Percentiles rank a stretch among this genome's conserved stretches.
These are phyloP conservation scores for Xylaria sp. DNA, from an alignment of 495 filamentous ascomycete species.

Conservation along the genomic window DNA sequence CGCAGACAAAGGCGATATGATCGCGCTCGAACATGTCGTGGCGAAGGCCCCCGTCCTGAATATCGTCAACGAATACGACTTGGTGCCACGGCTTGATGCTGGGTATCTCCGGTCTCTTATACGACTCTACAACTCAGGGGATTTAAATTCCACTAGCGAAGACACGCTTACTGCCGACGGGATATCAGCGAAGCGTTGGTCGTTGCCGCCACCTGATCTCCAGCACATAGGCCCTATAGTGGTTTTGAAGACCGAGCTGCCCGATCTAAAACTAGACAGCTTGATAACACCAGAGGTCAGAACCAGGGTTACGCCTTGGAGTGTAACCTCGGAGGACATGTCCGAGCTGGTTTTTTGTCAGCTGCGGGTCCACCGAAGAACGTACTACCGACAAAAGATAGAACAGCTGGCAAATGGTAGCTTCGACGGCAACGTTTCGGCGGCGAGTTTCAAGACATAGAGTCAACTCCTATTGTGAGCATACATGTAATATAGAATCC, in stretches of 20 bases:
- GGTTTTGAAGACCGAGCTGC: slow-evolving; percentile 8
- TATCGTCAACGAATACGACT: slow-evolving; percentile 4
- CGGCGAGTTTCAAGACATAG: neutral
- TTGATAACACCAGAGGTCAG: neutral
- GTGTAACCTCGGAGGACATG: neutral
- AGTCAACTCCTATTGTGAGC: neutral
- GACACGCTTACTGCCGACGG: neutral
- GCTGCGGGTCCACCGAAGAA: neutral
- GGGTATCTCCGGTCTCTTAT: slow-evolving; percentile 3
- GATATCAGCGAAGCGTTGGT: neutral
- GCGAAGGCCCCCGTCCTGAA: neutral
- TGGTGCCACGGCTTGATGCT: neutral
- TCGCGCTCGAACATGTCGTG: neutral
- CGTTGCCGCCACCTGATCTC: neutral
- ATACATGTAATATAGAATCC: neutral
- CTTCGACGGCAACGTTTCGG: neutral
- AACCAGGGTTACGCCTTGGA: neutral
- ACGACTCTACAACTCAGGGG: neutral
- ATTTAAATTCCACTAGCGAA: neutral
- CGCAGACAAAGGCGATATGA: neutral
- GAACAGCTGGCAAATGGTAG: neutral
- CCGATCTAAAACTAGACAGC: neutral
- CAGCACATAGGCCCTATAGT: slow-evolving; percentile 5
- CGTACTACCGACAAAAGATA: neutral
- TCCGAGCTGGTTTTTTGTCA: neutral